Percentiles rank a stretch among this genome's conserved stretches.
phyloP scores from a whole-genome alignment of 805 yeast genomes.

The Wickerhamomyces sydowiorum region DNA sequence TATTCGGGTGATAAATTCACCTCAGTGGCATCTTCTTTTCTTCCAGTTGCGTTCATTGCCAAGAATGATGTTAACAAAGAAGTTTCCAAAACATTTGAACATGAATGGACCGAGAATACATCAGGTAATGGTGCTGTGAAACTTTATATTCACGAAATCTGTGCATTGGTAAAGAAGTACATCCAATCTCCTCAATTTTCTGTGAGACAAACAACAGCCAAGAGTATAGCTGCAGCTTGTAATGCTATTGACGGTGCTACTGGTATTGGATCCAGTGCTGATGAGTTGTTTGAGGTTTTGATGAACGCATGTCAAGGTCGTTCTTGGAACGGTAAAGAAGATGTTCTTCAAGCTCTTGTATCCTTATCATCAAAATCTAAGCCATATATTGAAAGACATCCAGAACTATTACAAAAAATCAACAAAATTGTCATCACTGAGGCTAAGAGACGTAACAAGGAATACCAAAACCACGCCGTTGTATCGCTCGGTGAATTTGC shows the following conservation, averaged over 20 bases:
- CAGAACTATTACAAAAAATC: conserved; percentile 31
- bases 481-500: conserved; percentile 48
- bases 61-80: conserved; percentile 53
- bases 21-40: conserved; percentile 51
- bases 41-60: conserved; percentile 79
- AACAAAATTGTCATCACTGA: conserved; percentile 48
- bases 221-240: conserved; percentile 55
- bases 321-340: conserved; percentile 86
- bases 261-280: conserved; percentile 17
- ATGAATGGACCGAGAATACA: conserved; percentile 74
- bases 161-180: conserved; percentile 41
- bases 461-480: conserved; percentile 54
- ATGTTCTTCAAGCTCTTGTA: conserved; percentile 64
- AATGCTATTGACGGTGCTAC: conserved; percentile 33
- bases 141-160: conserved; percentile 66
- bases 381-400: conserved; percentile 24
- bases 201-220: conserved; percentile 66
- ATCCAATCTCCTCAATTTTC: conserved; percentile 55
- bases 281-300: conserved; percentile 43
- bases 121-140: conserved; percentile 69
- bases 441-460: conserved; percentile 58
- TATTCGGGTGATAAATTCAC: conserved; percentile 66
- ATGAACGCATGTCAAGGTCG: conserved; percentile 66
- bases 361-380: conserved; percentile 44
- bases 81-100: conserved; percentile 44